phyloP scores from a whole-genome alignment of 495 filamentous ascomycete species.

The Neurospora pannonica region DNA sequence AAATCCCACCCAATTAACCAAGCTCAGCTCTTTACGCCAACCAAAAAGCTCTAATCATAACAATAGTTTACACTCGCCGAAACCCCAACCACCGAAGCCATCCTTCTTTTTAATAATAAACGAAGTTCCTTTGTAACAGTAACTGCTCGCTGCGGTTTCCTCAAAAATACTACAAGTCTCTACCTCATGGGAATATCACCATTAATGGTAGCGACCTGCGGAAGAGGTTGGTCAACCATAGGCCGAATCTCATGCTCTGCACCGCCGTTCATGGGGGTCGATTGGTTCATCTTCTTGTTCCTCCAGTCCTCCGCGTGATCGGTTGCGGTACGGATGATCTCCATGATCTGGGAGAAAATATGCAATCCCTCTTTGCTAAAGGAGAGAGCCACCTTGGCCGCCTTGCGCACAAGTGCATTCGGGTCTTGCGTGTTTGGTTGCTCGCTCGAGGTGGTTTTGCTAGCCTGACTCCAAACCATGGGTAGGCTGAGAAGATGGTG shows the following conservation, averaged over 20 bases:
- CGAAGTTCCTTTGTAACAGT: background rate
- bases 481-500: slow-evolving; percentile 72
- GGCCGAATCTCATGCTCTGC: background rate
- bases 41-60: background rate
- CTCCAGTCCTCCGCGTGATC: slow-evolving; percentile 83
- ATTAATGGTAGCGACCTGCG: background rate
- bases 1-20: background rate
- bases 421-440: slow-evolving; percentile 27
- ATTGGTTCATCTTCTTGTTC: slow-evolving; percentile 42
- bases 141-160: background rate
- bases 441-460: slow-evolving; percentile 37
- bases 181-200: slow-evolving; percentile 2
- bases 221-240: background rate
- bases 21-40: background rate
- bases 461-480: slow-evolving; percentile 52
- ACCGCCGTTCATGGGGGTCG: background rate
- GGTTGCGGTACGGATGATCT: slow-evolving; percentile 74
- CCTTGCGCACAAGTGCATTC: slow-evolving; percentile 29
- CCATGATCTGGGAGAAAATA: slow-evolving; percentile 78
- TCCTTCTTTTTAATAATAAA: background rate
- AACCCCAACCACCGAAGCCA: background rate
- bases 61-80: background rate
- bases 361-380: slow-evolving; percentile 82
- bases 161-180: background rate
- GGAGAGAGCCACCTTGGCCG: slow-evolving; percentile 62